Evolutionary conservation across 768 basidiomycete species (phyloP).

Genomic region (Podaxis rugospora): DNA sequence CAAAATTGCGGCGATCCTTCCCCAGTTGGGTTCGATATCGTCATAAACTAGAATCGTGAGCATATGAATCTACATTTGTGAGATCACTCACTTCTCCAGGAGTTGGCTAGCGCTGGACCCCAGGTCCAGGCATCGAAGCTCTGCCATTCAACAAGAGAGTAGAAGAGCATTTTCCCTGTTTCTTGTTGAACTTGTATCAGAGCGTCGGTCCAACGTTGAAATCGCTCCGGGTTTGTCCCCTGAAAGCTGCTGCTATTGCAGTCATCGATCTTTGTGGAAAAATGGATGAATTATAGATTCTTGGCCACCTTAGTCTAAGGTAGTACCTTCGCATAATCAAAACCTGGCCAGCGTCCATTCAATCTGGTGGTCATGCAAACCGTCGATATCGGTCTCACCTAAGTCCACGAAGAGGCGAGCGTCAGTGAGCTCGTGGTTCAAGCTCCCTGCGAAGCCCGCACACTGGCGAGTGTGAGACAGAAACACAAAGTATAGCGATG

Average conservation of each 20-base stretch:
- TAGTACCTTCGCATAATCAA: constrained; percentile 20
- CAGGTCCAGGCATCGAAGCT: constrained; percentile 25
- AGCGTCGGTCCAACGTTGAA: constrained; percentile 22
- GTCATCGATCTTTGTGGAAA: constrained; percentile 16
- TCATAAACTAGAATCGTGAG: constrained; percentile 15
- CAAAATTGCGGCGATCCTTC: constrained; percentile 19
- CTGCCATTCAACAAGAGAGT: constrained; percentile 23
- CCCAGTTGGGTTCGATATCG: constrained; percentile 21
- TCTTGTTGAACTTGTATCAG: constrained; percentile 19
- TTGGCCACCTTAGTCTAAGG: not conserved
- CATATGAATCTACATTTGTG: not conserved
- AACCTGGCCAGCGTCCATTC: constrained; percentile 12
- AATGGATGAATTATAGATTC: not conserved
- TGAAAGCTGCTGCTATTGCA: constrained; percentile 16
- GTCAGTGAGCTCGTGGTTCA: constrained; percentile 22
- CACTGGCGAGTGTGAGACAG: constrained; percentile 13
- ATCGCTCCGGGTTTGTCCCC: constrained; percentile 19
- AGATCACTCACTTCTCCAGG: constrained; percentile 19
- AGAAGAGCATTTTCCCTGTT: constrained; percentile 22
- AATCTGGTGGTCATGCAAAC: not conserved
- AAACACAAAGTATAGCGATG: not conserved
- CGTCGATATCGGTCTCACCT: constrained; percentile 10
- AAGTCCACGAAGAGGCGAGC: constrained; percentile 22
- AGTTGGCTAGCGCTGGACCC: constrained; percentile 20
- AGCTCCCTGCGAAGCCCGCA: constrained; percentile 21